A percentile compares a stretch with the other conserved stretches of the same genome.
phyloP scores from a whole-genome alignment of 2,329 filamentous ascomycete genomes.

The Hypoxylon sp. region DNA sequence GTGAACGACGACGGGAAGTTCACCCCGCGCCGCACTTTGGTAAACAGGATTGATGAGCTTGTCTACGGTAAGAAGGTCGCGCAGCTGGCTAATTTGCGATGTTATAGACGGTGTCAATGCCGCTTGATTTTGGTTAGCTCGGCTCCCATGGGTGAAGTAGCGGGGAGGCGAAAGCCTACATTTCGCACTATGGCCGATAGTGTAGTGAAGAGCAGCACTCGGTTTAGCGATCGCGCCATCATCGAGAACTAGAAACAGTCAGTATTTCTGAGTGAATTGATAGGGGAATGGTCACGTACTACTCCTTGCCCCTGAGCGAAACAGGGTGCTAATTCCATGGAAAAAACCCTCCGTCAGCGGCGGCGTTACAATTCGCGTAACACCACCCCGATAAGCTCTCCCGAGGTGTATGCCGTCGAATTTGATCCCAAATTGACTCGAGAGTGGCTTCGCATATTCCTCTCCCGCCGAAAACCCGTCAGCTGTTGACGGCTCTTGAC shows the following conservation, averaged over 20 bases:
- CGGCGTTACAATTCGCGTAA: conserved; percentile 38
- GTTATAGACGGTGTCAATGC: conserved; percentile 35
- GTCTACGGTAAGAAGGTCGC: conserved; percentile 32
- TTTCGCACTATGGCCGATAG: conserved; percentile 37
- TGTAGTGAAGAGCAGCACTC: conserved; percentile 35
- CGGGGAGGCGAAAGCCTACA: conserved; percentile 12
- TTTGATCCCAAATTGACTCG: conserved; percentile 35
- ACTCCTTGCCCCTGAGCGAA: conserved; percentile 37
- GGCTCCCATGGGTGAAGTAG: neutral
- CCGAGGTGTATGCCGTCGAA: conserved; percentile 38
- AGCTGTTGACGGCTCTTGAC: conserved; percentile 38
- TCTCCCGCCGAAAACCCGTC: conserved; percentile 34
- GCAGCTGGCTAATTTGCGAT: conserved; percentile 36
- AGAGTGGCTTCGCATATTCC: conserved; percentile 27
- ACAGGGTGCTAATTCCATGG: conserved; percentile 36
- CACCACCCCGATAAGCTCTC: conserved; percentile 32
- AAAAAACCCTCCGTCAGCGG: conserved; percentile 36
- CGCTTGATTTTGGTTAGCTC: conserved; percentile 15
- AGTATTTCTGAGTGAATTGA: neutral
- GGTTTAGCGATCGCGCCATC: conserved; percentile 33
- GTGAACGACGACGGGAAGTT: conserved; percentile 37
- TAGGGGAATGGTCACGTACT: conserved; percentile 17
- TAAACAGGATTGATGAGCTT: conserved; percentile 38
- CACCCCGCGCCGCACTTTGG: conserved; percentile 30
- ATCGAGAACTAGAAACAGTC: conserved; percentile 33